Percentiles rank a stretch among this genome's conserved stretches.
These are phyloP conservation scores for Ambispora gerdemannii DNA, from an alignment of 192 early-diverging fungal species.

Conservation along the genomic window DNA sequence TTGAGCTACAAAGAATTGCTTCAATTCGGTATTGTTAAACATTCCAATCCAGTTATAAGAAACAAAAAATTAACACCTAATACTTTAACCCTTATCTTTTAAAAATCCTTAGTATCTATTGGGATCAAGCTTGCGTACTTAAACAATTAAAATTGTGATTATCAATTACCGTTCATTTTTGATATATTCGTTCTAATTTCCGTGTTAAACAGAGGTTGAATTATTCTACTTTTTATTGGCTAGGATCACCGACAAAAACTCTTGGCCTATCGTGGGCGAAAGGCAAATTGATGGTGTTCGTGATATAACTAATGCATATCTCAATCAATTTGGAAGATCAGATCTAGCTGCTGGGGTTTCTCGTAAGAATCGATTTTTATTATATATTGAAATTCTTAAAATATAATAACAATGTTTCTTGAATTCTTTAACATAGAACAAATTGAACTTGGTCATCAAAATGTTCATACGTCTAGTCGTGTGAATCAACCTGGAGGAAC, in stretches of 20 bases:
- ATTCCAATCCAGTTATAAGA: neutral
- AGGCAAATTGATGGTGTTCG: conserved; percentile 39
- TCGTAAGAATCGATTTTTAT: too few relatives aligned
- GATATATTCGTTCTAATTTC: too few relatives aligned
- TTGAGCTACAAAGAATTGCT: conserved; percentile 17
- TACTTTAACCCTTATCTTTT: too few relatives aligned
- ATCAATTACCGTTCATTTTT: neutral
- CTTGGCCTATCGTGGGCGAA: conserved; percentile 43
- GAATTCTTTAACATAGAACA: too few relatives aligned
- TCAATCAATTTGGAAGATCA: conserved; percentile 40
- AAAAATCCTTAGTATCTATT: conserved; percentile 30
- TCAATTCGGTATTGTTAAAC: conserved; percentile 15
- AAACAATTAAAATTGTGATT: conserved; percentile 30
- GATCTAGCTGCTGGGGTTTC: conserved; percentile 25
- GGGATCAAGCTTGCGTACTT: conserved; percentile 29
- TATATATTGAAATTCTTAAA: too few relatives aligned
- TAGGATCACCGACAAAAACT: conserved; percentile 21
- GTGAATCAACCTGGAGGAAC: conserved; percentile 29
- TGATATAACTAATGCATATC: conserved; percentile 31
- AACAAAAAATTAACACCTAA: too few relatives aligned
- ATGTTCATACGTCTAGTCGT: conserved; percentile 26
- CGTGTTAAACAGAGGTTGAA: neutral
- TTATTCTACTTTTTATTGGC: neutral
- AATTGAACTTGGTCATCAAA: neutral
- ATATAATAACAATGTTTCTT: too few relatives aligned